Evolutionary conservation across 257 asterid genomes (phyloP).

Genomic region (Parsonsia alboflavescens): DNA sequence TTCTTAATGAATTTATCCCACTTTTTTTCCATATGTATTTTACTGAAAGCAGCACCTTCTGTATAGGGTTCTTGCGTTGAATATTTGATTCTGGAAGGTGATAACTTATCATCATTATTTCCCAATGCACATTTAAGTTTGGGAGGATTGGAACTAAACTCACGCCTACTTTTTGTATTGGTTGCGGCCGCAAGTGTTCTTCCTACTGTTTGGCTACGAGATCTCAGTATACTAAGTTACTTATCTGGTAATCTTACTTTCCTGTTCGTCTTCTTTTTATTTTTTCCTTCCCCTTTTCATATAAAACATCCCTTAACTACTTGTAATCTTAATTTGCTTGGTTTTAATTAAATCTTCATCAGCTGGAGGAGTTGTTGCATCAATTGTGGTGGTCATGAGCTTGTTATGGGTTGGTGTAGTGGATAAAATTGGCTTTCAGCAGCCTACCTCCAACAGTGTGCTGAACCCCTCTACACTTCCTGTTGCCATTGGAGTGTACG

Average conservation of each 20-base stretch:
- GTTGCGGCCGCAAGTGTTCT: conserved; percentile 68
- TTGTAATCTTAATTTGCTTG: neutral
- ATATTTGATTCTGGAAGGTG: conserved; percentile 86
- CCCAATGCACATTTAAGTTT: conserved; percentile 71
- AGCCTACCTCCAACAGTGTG: conserved; percentile 36
- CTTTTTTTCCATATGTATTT: neutral
- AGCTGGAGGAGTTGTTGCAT: conserved; percentile 99
- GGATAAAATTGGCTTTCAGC: conserved; percentile 48
- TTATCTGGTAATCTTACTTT: conserved; percentile 57
- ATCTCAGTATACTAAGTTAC: conserved; percentile 81
- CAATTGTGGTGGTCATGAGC: conserved; percentile 67
- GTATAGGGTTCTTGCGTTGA: conserved; percentile 88
- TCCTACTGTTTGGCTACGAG: conserved; percentile 80
- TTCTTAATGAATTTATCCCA: neutral
- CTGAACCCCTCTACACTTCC: conserved; percentile 82
- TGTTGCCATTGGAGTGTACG: conserved; percentile 90
- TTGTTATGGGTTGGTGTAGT: conserved; percentile 88
- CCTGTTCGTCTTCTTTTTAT: no score
- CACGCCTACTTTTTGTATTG: conserved; percentile 69
- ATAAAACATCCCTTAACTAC: no score
- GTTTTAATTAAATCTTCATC: neutral
- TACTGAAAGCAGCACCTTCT: neutral
- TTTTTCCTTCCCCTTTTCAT: no score
- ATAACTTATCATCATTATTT: conserved; percentile 78
- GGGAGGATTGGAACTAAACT: conserved; percentile 47